Percentiles rank a stretch among this genome's conserved stretches.
phyloP scores from a whole-genome alignment of 2,329 filamentous ascomycete genomes.

The Emergomyces orientalis region DNA sequence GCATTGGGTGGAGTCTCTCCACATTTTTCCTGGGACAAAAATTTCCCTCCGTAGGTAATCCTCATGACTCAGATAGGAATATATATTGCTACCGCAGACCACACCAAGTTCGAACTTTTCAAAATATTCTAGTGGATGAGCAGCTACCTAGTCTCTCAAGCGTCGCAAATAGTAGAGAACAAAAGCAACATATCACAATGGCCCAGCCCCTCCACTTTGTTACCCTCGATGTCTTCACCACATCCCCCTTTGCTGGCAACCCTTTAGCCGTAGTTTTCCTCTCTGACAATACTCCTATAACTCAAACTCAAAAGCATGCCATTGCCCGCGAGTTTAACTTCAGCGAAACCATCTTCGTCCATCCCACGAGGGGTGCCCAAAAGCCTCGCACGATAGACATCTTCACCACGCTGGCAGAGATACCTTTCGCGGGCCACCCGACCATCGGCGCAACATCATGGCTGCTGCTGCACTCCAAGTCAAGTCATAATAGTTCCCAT shows the following conservation, averaged over 20 bases:
- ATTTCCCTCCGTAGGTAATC: background rate
- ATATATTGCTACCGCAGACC: background rate
- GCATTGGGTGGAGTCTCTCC: background rate
- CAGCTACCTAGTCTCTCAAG: background rate
- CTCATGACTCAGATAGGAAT: background rate
- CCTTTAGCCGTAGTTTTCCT: slow-evolving; percentile 52
- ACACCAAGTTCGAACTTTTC: background rate
- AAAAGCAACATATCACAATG: slow-evolving; percentile 16
- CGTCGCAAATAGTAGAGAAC: background rate
- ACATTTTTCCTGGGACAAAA: background rate
- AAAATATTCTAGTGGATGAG: background rate
- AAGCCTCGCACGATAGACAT: slow-evolving; percentile 46
- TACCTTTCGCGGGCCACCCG: slow-evolving; percentile 56
- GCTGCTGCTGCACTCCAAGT: slow-evolving; percentile 29
- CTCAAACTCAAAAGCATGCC: slow-evolving; percentile 47
- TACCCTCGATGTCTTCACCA: slow-evolving; percentile 38
- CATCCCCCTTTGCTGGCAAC: slow-evolving; percentile 43
- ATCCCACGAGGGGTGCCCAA: slow-evolving; percentile 48
- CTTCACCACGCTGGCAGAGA: slow-evolving; percentile 46
- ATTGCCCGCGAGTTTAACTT: slow-evolving; percentile 56
- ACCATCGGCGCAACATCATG: slow-evolving; percentile 49
- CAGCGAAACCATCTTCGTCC: slow-evolving; percentile 55
- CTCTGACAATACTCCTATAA: slow-evolving; percentile 33
- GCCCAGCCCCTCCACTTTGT: slow-evolving; percentile 23
- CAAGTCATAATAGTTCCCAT: slow-evolving; percentile 5